Evolutionary conservation across 352 stramenopile species (phyloP).

Genomic region (Globisporangium megalacanthum): DNA sequence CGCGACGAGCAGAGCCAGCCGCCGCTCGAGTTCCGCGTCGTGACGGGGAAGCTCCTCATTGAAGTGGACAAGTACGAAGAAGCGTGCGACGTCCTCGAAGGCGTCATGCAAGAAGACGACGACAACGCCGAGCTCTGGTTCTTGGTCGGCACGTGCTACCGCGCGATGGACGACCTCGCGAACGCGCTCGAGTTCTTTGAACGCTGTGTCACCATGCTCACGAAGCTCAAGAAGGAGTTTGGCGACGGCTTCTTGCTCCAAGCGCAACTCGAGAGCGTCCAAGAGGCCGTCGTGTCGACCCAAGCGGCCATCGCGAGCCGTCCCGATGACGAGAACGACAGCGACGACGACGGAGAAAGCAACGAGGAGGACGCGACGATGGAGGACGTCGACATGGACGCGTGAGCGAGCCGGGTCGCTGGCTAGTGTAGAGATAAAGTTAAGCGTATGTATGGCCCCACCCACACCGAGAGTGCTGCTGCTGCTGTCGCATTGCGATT

Average conservation of each 20-base stretch:
- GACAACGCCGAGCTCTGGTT: conserved; percentile 89
- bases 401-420: conserved; percentile 19
- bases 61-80: conserved; percentile 83
- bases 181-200: conserved; percentile 85
- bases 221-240: conserved; percentile 75
- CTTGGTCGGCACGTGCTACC: conserved; percentile 84
- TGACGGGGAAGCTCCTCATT: conserved; percentile 81
- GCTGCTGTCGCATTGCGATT: neutral
- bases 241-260: conserved; percentile 66
- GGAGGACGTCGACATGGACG: conserved; percentile 82
- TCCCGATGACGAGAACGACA: conserved; percentile 44
- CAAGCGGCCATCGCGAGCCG: conserved; percentile 52
- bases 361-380: conserved; percentile 26
- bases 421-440: conserved; percentile 18
- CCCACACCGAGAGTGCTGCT: neutral
- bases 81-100: conserved; percentile 76
- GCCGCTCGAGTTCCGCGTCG: conserved; percentile 80
- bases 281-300: conserved; percentile 52
- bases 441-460: conserved; percentile 23
- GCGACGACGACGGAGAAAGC: conserved; percentile 34
- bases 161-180: conserved; percentile 75
- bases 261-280: conserved; percentile 74
- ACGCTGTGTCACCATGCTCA: conserved; percentile 71
- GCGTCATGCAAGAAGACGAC: conserved; percentile 87
- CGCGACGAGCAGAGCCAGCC: conserved; percentile 68